These are phyloP conservation scores for Colletotrichum filicis DNA, from an alignment of 2,329 filamentous ascomycete species.

Conservation along the genomic window DNA sequence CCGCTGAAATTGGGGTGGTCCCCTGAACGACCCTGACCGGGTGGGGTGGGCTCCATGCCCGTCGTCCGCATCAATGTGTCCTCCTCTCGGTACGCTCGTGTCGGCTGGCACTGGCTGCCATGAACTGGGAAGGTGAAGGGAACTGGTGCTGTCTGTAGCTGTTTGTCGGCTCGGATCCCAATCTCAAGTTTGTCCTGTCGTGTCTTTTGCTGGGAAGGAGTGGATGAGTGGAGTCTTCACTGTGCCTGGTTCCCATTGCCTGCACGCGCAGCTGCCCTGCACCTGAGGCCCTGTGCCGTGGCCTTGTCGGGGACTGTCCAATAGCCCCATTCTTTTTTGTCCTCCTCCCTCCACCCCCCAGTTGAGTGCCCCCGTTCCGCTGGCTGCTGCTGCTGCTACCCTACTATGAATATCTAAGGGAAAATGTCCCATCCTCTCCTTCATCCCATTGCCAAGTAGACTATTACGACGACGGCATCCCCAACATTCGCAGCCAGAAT, in stretches of 20 bases:
- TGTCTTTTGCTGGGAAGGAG: constrained; percentile 8
- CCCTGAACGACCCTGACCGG: constrained; percentile 27
- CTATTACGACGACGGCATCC: constrained; percentile 33
- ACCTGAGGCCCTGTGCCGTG: constrained; percentile 2
- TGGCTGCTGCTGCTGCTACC: not conserved
- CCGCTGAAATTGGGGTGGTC: constrained; percentile 26
- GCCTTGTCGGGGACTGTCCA: constrained; percentile 20
- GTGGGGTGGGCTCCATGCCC: constrained; percentile 9
- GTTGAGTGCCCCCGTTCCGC: constrained; percentile 8
- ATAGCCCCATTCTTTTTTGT: constrained; percentile 13
- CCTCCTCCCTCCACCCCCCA: constrained; percentile 16
- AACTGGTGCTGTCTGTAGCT: not conserved
- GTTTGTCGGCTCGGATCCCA: constrained; percentile 16
- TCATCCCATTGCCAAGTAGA: constrained; percentile 34
- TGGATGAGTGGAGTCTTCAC: constrained; percentile 17
- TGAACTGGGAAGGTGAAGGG: not conserved
- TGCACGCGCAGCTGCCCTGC: not conserved
- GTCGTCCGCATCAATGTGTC: constrained; percentile 15
- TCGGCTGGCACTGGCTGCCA: constrained; percentile 1
- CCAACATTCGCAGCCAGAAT: constrained; percentile 27
- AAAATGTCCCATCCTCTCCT: constrained; percentile 30
- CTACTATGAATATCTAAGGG: constrained; percentile 33
- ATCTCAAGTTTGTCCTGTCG: constrained; percentile 12
- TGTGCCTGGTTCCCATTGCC: not conserved
- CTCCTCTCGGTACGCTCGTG: constrained; percentile 1